Evolutionary conservation across 441 rosid species (phyloP).

Genomic region (Populus trichocarpa): DNA sequence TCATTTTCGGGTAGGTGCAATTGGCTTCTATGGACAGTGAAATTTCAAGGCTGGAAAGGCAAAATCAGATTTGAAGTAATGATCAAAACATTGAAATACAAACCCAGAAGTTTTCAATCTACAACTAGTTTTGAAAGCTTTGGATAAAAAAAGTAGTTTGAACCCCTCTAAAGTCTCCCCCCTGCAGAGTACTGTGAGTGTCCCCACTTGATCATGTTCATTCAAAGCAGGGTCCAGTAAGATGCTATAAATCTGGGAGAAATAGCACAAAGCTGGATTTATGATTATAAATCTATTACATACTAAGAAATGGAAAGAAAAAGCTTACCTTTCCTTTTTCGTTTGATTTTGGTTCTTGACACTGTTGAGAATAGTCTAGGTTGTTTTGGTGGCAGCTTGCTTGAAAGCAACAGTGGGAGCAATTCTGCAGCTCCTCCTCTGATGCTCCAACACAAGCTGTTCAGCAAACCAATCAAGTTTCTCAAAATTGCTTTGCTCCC

Average conservation of each 20-base stretch:
- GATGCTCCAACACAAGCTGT: slow-evolving; percentile 89
- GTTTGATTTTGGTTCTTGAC: slow-evolving; percentile 21
- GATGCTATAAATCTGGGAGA: slow-evolving; percentile 3
- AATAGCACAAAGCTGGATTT: neutral
- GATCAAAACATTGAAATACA: neutral
- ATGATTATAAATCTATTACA: neutral
- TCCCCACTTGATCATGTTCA: slow-evolving; percentile 24
- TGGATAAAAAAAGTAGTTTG: neutral
- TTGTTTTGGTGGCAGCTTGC: slow-evolving; percentile 53
- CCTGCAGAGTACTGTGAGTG: neutral
- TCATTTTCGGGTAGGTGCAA: slow-evolving; percentile 2
- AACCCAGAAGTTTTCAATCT: too few species aligned
- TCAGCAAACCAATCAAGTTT: slow-evolving; percentile 84
- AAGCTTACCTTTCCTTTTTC: slow-evolving; percentile 28
- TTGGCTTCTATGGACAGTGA: slow-evolving; percentile 6
- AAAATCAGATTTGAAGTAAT: slow-evolving; percentile 7
- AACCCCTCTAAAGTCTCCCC: neutral
- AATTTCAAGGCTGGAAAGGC: slow-evolving; percentile 11
- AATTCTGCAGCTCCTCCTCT: slow-evolving; percentile 84
- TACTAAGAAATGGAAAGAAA: neutral
- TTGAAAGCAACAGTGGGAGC: slow-evolving; percentile 98
- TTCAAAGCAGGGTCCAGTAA: slow-evolving; percentile 20
- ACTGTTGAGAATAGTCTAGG: slow-evolving; percentile 25
- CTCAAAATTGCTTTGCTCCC: slow-evolving; percentile 70
- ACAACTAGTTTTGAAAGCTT: neutral